Evolutionary conservation across 495 filamentous ascomycete species (phyloP).

Genomic region (Hypoxylon intermedium): DNA sequence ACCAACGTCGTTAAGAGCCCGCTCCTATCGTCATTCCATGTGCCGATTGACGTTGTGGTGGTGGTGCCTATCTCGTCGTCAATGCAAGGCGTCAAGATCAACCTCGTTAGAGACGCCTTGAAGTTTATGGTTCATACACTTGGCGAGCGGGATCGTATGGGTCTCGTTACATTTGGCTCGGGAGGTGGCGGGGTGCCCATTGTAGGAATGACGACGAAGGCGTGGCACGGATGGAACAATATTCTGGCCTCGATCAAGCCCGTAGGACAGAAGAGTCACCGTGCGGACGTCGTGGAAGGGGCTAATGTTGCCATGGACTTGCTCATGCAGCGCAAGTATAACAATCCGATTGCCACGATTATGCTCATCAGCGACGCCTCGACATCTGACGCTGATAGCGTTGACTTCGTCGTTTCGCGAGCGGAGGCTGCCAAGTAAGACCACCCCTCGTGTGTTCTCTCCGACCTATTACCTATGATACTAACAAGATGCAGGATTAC

Average conservation of each 20-base stretch:
- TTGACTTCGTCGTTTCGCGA: conserved; percentile 97
- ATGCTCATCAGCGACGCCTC: conserved; percentile 98
- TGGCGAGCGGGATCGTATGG: conserved; percentile 96
- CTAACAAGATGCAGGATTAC: conserved; percentile 67
- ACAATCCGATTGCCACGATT: conserved; percentile 95
- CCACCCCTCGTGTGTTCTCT: conserved; percentile 15
- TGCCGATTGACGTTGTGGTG: conserved; percentile 93
- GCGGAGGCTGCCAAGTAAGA: conserved; percentile 96
- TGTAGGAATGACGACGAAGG: conserved; percentile 96
- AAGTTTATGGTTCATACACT: conserved; percentile 91
- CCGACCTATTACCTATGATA: not conserved
- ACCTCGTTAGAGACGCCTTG: conserved; percentile 88
- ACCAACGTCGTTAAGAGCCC: conserved; percentile 66
- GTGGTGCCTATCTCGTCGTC: conserved; percentile 98
- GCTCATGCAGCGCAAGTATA: conserved; percentile 95
- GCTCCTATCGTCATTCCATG: conserved; percentile 74
- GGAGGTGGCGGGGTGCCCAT: conserved; percentile 91
- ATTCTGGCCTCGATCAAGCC: conserved; percentile 88
- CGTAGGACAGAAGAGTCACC: conserved; percentile 93
- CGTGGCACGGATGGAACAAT: conserved; percentile 90
- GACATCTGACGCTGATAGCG: conserved; percentile 93
- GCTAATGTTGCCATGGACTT: conserved; percentile 99
- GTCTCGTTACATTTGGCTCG: conserved; percentile 95
- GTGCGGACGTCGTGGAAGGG: conserved; percentile 96
- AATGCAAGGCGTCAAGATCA: conserved; percentile 99